phyloP scores from a whole-genome alignment of 2,329 filamentous ascomycete genomes.

The Drechslera avenae region DNA sequence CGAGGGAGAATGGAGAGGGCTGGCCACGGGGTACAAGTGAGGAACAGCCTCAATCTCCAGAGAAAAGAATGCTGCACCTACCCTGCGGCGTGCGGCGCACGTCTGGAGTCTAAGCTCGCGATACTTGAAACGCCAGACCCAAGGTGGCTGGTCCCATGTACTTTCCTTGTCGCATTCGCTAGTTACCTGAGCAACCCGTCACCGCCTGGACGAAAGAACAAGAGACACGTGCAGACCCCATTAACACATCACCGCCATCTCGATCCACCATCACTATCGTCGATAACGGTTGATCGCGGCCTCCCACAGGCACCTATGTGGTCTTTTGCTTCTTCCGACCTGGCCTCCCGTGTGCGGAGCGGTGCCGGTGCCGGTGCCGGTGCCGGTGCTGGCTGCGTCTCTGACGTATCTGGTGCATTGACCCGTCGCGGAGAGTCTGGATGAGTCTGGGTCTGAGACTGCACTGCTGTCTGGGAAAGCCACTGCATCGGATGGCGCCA shows the following conservation, averaged over 20 bases:
- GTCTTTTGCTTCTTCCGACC: not conserved
- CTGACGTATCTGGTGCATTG: not conserved
- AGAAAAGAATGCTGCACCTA: slow-evolving; percentile 41
- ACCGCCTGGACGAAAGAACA: slow-evolving; percentile 18
- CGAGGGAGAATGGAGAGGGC: slow-evolving; percentile 4
- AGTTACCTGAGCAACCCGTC: slow-evolving; percentile 29
- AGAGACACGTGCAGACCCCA: slow-evolving; percentile 21
- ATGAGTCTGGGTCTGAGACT: too few relatives aligned
- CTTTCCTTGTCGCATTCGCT: slow-evolving; percentile 25
- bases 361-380: not conserved
- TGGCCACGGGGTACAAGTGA: slow-evolving; percentile 17
- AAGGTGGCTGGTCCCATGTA: slow-evolving; percentile 28
- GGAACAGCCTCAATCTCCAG: slow-evolving; percentile 32
- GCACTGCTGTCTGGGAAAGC: not conserved
- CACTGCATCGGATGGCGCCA: slow-evolving; percentile 4
- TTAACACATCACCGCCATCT: not conserved
- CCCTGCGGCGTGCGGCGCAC: slow-evolving; percentile 11
- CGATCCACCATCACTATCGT: slow-evolving; percentile 4
- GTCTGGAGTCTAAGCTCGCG: slow-evolving; percentile 32
- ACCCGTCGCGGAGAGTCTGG: too few relatives aligned
- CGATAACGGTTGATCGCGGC: not conserved
- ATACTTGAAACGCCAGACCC: slow-evolving; percentile 24
- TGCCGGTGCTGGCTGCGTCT: not conserved
- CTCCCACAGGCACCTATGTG: not conserved
- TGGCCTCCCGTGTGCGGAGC: not conserved